Evolutionary conservation across 208 protist species (phyloP), one percentile per base, ranked within the genome.

Genomic region (Naegleria fowleri): DNA sequence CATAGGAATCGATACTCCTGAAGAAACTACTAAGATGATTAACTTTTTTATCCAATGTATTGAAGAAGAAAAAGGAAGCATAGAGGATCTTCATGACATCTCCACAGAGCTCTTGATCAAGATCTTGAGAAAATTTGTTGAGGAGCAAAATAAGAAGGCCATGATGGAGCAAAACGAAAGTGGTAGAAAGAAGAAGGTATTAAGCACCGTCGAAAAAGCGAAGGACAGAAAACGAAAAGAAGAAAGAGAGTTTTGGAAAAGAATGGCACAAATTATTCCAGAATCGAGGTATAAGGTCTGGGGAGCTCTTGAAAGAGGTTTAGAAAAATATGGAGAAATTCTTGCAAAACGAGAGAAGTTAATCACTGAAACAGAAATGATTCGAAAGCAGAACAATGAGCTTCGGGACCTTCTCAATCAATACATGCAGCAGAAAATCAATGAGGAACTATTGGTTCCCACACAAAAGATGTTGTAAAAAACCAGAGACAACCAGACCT

Each of bases 301-400:
- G 97, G 92, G 94, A 38, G 95, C 95, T 7, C 92, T 99, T 33
- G 96, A 98, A 86, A 93, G 94, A 38, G 97, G 95, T 5, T 93
- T 98, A 19, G 94, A 96, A 75, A 93, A 96, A 92, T 98, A 99
- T 93, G 93, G 98, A 85, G 92, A 91, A 5, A 93, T 98, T 84
- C 95, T 99, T 11, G 93, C 96, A 92, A 94, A 98, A 88, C 95
- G 98, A 36, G 95, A 95, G 90, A 76, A 90, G 33, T 92, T 98
- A 39, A 97, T 99, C 86, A 92, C 93, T 51, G 94, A 96, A 48
- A 97, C 97, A 2, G 95, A 97, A 92, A 94, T 94, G 58, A 93
- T 99, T 9, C 95, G 96, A 19, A 92, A 93, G 51, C 97, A 98
- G 90, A 99, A 99, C 92, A 91, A 95, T 40, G 97, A 99, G 94